Conservation (phyloP, 2,329 filamentous ascomycete genomes). For the Aspergillus persii region DNA sequence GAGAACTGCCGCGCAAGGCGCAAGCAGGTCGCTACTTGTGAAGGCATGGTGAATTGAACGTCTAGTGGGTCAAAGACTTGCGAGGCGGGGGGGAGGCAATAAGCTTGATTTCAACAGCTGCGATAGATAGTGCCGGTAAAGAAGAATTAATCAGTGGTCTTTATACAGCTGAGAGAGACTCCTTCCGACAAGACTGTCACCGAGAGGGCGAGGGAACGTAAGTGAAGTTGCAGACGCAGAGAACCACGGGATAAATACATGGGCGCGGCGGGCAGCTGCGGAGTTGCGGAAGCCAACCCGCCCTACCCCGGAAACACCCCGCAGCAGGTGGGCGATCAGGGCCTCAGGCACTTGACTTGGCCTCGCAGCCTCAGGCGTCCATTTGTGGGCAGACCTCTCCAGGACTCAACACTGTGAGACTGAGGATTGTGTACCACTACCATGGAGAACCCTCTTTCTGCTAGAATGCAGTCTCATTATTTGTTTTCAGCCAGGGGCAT, state of each 20-base stretch:
- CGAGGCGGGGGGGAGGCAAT: background rate
- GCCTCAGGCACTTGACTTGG: background rate
- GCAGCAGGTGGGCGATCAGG: constrained; percentile 1
- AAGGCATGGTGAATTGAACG: constrained; percentile 28
- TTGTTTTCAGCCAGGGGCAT: background rate
- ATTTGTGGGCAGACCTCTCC: background rate
- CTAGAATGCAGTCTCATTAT: background rate
- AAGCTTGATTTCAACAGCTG: background rate
- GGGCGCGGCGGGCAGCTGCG: constrained; percentile 13
- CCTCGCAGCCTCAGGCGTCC: background rate
- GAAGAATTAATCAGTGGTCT: background rate
- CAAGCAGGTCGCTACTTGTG: constrained; percentile 37
- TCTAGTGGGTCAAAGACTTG: background rate
- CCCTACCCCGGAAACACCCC: constrained; percentile 21
- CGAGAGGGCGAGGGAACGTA: background rate
- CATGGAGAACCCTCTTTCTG: background rate
- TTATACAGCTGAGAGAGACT: background rate
- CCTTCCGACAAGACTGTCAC: background rate
- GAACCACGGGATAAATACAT: constrained; percentile 2
- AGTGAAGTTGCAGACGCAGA: background rate
- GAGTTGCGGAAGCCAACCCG: constrained; percentile 21
- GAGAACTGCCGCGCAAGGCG: constrained; percentile 40
- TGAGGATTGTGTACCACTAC: background rate
- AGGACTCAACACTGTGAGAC: background rate
- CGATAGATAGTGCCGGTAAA: background rate